These are phyloP conservation scores for Bruguiera gymnorhiza DNA, from an alignment of 345 rosid genomes.

Conservation along the genomic window DNA sequence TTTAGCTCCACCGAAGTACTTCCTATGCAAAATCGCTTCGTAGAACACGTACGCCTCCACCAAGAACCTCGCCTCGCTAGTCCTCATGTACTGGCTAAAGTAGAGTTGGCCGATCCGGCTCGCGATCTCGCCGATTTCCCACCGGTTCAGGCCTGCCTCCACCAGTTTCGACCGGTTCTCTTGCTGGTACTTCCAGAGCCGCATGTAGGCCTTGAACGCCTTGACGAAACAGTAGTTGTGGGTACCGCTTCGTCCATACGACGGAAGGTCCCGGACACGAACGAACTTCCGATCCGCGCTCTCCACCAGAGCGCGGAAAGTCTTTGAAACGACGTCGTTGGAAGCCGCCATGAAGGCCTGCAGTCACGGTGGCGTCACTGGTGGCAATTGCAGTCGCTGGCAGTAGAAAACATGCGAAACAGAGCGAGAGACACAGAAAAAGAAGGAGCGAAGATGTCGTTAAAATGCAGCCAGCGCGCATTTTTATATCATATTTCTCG, in stretches of 20 bases:
- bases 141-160: constrained; percentile 74
- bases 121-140: constrained; percentile 99
- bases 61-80: constrained; percentile 78
- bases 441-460: neutral
- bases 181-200: constrained; percentile 96
- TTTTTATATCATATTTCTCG: too few species aligned
- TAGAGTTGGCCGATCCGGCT: constrained; percentile 99
- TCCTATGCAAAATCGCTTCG: constrained; percentile 77
- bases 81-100: constrained; percentile 90
- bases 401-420: neutral
- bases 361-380: neutral
- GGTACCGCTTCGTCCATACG: constrained; percentile 45
- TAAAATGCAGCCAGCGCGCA: too few species aligned
- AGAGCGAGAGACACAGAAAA: constrained; percentile 5
- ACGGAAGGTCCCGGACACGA: constrained; percentile 75
- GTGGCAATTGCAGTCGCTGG: neutral
- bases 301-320: constrained; percentile 72
- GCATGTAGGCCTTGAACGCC: constrained; percentile 92
- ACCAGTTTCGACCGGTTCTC: constrained; percentile 66
- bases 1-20: constrained; percentile 67
- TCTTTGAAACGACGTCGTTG: constrained; percentile 43
- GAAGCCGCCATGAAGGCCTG: constrained; percentile 32
- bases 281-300: constrained; percentile 94
- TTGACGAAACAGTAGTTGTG: constrained; percentile 62
- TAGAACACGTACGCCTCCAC: constrained; percentile 88